These are phyloP conservation scores for Fusarium citri DNA, from an alignment of 2,329 filamentous ascomycete genomes.

Conservation along the genomic window DNA sequence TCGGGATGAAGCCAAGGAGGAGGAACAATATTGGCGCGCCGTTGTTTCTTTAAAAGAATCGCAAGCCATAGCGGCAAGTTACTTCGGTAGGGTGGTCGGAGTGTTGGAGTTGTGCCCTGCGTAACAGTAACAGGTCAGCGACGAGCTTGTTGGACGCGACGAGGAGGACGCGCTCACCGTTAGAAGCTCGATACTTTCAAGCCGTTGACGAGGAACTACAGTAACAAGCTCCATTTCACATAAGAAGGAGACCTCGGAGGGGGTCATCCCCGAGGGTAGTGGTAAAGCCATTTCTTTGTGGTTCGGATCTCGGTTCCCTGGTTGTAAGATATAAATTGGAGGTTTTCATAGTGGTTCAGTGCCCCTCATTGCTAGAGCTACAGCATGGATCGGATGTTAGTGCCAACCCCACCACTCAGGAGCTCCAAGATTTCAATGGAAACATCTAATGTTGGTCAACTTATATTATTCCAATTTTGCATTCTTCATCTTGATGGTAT, in stretches of 20 bases:
- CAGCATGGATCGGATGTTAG: constrained; percentile 1
- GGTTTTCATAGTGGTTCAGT: constrained; percentile 13
- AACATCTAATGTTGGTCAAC: too few species aligned
- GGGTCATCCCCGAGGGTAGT: constrained; percentile 71
- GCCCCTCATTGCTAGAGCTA: constrained; percentile 14
- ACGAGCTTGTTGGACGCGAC: constrained; percentile 28
- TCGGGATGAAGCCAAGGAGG: constrained; percentile 87
- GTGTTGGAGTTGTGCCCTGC: constrained; percentile 80
- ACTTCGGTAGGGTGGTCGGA: constrained; percentile 84
- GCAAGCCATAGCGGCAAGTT: constrained; percentile 93
- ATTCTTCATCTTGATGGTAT: too few species aligned
- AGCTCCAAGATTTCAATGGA: not conserved
- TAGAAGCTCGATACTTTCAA: constrained; percentile 87
- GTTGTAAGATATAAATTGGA: constrained; percentile 30
- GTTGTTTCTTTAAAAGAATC: constrained; percentile 92
- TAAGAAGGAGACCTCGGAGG: constrained; percentile 90
- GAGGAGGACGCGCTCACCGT: constrained; percentile 70
- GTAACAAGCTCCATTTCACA: constrained; percentile 98
- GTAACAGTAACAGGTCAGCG: constrained; percentile 35
- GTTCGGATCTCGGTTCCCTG: constrained; percentile 5
- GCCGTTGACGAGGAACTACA: constrained; percentile 87
- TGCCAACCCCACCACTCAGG: constrained; percentile 29
- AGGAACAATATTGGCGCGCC: constrained; percentile 90
- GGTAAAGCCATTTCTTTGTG: constrained; percentile 60
- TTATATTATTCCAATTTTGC: too few species aligned